Base-by-base conservation (phyloP, 225 moss, liverwort and hornwort species). In the Ulota crispa region DNA sequence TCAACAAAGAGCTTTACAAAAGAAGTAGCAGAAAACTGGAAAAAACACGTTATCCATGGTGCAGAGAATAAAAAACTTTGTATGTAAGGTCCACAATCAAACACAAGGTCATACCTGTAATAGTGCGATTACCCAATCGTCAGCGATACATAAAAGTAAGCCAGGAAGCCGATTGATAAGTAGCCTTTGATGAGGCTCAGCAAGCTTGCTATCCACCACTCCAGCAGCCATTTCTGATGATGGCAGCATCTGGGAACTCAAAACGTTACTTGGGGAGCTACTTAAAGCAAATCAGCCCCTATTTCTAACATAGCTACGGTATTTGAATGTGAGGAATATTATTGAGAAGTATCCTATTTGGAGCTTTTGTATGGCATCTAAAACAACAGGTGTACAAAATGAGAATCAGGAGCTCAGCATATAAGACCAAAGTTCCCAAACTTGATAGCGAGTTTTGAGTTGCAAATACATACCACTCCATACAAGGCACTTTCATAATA, bases 191-290 rank as follows among this genome's bases (percentile, higher is more conserved):
- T 98, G 93, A 55, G 93, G 92, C 86, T 95, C 97, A 73, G 93
- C 89, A 75, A 93, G 91, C 81, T 87, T 93, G 45, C 78, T 83
- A 79, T 93, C 86, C 19, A 89, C 84, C 37, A 92, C 88, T 78
- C 87, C 97, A 70, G 86, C 89, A 71, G 95, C 89, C 90, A 94
- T 87, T 80, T 92, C 93, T 55, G 94, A 95, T 8, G 95, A 90
- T 45, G 97, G 94, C 70, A 98, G 78, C 91, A 98, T 95, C 97
- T 97, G 89, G 54, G 90, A 83, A 72, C 73, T 73, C 64, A 60
- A 37, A 30, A 37, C 23, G 76, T 72, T 63, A 80, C 71, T 65
- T 69, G 3, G 27, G 61, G 23, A 42, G 26, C 34, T 75, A 73
- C 74, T 14, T 24, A 16, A 64, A 42, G 52, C 78, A 53, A 64